Percentiles rank a stretch among this genome's conserved stretches.
Conservation (phyloP, 805 yeast genomes). For the Cyberlindnera mrakii region DNA sequence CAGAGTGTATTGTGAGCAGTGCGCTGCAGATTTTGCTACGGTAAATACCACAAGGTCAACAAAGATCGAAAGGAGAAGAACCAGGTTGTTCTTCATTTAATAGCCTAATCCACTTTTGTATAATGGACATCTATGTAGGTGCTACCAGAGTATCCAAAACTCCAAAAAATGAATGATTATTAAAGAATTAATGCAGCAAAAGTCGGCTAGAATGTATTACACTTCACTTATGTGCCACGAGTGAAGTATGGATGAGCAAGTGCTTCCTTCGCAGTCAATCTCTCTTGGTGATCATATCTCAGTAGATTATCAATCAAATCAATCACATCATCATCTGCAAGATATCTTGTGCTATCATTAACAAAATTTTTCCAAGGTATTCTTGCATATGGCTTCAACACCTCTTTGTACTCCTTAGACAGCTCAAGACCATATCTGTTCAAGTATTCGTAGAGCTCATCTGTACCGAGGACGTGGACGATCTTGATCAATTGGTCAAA, state of each 20-base stretch:
- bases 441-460: constrained; percentile 63
- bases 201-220: neutral
- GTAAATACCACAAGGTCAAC: neutral
- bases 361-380: constrained; percentile 79
- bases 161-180: neutral
- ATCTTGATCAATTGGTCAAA: constrained; percentile 89
- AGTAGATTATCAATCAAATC: constrained; percentile 77
- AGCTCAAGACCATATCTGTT: constrained; percentile 65
- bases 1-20: constrained; percentile 44
- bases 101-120: neutral
- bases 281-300: constrained; percentile 81
- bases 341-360: constrained; percentile 59
- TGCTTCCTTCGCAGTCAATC: constrained; percentile 86
- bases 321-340: constrained; percentile 69
- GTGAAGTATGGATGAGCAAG: constrained; percentile 54
- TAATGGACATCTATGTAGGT: neutral
- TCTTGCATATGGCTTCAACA: constrained; percentile 30
- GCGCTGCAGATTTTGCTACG: constrained; percentile 12
- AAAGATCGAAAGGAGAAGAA: constrained; percentile 23
- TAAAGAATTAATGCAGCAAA: neutral
- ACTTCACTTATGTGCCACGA: constrained; percentile 15
- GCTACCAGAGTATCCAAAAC: neutral
- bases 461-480: constrained; percentile 82
- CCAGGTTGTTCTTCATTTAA: constrained; percentile 18
- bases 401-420: constrained; percentile 70